A percentile compares a stretch with the other conserved stretches of the same genome.
phyloP scores from a whole-genome alignment of 768 basidiomycete genomes.

The Filobasidium floriforme region DNA sequence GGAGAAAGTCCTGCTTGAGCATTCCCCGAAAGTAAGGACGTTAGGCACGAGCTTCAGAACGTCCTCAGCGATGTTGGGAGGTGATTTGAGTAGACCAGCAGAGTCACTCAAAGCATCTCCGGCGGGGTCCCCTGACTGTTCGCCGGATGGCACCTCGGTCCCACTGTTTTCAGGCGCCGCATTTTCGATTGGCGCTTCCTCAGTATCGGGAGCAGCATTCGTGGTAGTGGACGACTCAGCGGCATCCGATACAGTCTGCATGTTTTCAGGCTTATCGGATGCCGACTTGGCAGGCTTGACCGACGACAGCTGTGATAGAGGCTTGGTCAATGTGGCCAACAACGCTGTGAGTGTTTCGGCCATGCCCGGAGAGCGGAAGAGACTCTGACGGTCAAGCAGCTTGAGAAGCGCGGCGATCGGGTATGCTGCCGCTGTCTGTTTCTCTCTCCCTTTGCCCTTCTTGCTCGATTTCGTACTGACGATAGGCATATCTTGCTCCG shows the following conservation, averaged over 20 bases:
- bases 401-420: constrained; percentile 83
- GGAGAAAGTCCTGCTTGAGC: constrained; percentile 91
- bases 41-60: constrained; percentile 90
- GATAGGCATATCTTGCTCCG: constrained; percentile 83
- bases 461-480: constrained; percentile 56
- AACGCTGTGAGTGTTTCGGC: constrained; percentile 88
- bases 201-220: too few relatives aligned
- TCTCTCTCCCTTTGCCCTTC: constrained; percentile 95
- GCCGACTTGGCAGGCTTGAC: neutral
- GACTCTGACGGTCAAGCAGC: constrained; percentile 73
- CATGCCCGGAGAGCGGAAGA: constrained; percentile 78
- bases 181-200: too few relatives aligned
- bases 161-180: too few relatives aligned
- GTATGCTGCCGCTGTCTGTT: constrained; percentile 67
- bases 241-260: too few relatives aligned
- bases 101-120: neutral
- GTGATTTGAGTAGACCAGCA: constrained; percentile 50
- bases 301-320: constrained; percentile 48
- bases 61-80: constrained; percentile 75
- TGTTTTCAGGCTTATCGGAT: too few relatives aligned
- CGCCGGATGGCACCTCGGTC: neutral
- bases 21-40: constrained; percentile 94
- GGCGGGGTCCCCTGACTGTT: neutral
- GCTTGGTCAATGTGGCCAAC: constrained; percentile 78
- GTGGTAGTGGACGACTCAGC: too few relatives aligned